Conservation (phyloP, 2,329 filamentous ascomycete genomes). For the Xylaria polymorpha region DNA sequence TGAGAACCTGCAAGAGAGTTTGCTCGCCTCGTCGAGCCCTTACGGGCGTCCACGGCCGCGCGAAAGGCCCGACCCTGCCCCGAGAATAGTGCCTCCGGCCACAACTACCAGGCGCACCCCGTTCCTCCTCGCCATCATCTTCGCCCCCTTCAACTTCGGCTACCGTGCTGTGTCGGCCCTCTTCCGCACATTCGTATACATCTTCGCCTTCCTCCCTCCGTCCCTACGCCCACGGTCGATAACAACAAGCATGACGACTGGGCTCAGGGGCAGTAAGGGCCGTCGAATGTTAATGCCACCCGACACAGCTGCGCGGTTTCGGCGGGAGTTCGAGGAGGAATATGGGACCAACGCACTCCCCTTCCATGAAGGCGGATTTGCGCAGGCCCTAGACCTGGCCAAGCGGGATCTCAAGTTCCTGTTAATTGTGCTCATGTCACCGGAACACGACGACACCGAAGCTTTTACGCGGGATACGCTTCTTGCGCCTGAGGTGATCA, state of each 20-base stretch:
- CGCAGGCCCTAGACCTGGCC: conserved; percentile 88
- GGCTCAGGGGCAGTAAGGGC: conserved; percentile 71
- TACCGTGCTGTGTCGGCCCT: conserved; percentile 77
- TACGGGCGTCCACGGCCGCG: conserved; percentile 50
- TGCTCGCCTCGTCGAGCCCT: conserved; percentile 55
- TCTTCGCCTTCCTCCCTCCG: conserved; percentile 84
- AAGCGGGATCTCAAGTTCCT: conserved; percentile 94
- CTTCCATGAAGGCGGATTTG: conserved; percentile 90
- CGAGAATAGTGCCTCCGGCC: conserved; percentile 83
- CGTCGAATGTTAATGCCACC: conserved; percentile 82
- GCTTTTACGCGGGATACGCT: conserved; percentile 86
- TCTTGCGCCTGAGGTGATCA: conserved; percentile 76
- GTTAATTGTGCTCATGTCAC: conserved; percentile 86
- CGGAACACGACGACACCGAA: conserved; percentile 92
- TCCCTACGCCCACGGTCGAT: conserved; percentile 66
- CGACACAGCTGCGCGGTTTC: conserved; percentile 89
- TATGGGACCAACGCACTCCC: conserved; percentile 79
- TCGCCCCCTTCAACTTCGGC: conserved; percentile 83
- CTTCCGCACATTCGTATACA: conserved; percentile 78
- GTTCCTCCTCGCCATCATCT: conserved; percentile 79
- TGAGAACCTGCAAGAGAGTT: conserved; percentile 77
- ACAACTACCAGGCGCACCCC: conserved; percentile 76
- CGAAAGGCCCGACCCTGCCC: conserved; percentile 73
- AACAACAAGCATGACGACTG: conserved; percentile 63
- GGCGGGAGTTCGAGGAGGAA: conserved; percentile 94